phyloP scores from a whole-genome alignment of 1,139 yeast species.

The Yamadazyma pseudoaaseri region DNA sequence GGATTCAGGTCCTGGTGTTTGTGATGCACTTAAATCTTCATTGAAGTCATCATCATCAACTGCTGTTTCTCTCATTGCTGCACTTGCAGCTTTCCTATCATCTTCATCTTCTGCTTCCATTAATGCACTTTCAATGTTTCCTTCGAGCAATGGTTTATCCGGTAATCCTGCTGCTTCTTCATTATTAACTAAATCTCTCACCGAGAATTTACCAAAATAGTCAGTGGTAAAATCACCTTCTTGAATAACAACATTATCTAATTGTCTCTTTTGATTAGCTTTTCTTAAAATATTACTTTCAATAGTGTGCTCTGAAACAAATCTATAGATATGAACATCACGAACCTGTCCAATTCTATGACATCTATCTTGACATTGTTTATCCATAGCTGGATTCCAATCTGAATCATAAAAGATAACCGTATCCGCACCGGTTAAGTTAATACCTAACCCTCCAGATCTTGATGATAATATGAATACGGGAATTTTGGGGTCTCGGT shows the following conservation, averaged over 20 bases:
- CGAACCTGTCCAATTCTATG: constrained; percentile 98
- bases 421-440: constrained; percentile 97
- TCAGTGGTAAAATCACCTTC: constrained; percentile 99
- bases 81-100: constrained; percentile 88
- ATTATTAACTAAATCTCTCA: constrained; percentile 81
- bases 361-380: constrained; percentile 98
- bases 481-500: constrained; percentile 80
- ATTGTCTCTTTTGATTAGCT: constrained; percentile 92
- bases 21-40: constrained; percentile 24
- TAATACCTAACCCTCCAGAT: constrained; percentile 98
- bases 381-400: constrained; percentile 99
- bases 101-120: constrained; percentile 97
- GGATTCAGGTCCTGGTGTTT: constrained; percentile 15
- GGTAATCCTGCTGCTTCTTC: constrained; percentile 42
- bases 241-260: constrained; percentile 95
- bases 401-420: constrained; percentile 99
- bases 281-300: constrained; percentile 92
- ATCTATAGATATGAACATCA: constrained; percentile 94
- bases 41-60: constrained; percentile 81
- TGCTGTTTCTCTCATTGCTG: constrained; percentile 85
- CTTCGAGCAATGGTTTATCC: constrained; percentile 38
- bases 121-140: constrained; percentile 55
- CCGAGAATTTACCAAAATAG: constrained; percentile 85
- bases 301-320: constrained; percentile 94
- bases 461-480: constrained; percentile 92